Conservation (phyloP, 2,329 filamentous ascomycete genomes). For the Fusarium nygamai region DNA sequence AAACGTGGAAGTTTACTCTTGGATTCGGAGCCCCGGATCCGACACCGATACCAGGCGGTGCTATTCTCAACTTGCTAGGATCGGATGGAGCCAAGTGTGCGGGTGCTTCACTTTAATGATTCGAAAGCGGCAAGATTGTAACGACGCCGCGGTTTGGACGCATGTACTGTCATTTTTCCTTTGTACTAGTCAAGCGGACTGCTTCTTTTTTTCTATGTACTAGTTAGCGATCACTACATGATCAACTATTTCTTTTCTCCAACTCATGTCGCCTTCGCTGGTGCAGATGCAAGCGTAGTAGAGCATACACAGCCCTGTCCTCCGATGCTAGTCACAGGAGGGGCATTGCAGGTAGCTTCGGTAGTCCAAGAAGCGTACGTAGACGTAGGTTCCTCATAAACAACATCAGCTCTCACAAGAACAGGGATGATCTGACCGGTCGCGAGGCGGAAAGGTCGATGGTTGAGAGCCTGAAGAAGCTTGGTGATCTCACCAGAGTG, state of each 20-base stretch:
- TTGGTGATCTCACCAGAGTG: slow-evolving; percentile 67
- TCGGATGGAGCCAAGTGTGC: slow-evolving; percentile 30
- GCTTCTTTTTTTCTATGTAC: slow-evolving; percentile 18
- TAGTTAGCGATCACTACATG: slow-evolving; percentile 7
- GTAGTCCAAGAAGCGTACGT: slow-evolving; percentile 49
- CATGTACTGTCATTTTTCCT: slow-evolving; percentile 17
- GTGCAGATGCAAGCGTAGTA: slow-evolving; percentile 28
- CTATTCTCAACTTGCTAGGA: slow-evolving; percentile 8
- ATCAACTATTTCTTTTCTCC: slow-evolving; percentile 10
- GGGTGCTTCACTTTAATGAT: background rate
- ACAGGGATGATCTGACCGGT: slow-evolving; percentile 76
- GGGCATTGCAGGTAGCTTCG: slow-evolving; percentile 56
- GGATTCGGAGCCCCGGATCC: background rate
- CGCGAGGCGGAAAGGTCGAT: slow-evolving; percentile 68
- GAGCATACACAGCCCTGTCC: slow-evolving; percentile 55
- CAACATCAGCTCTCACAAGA: slow-evolving; percentile 67
- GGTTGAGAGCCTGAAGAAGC: slow-evolving; percentile 65
- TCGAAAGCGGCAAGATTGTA: slow-evolving; percentile 29
- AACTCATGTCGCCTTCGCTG: slow-evolving; percentile 24
- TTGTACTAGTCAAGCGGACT: slow-evolving; percentile 16
- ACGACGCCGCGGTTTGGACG: slow-evolving; percentile 8
- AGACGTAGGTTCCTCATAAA: slow-evolving; percentile 42
- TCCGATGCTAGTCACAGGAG: slow-evolving; percentile 56
- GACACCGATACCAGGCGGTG: background rate
- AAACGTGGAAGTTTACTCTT: slow-evolving; percentile 20